Evolutionary conservation across 2,329 filamentous ascomycete genomes (phyloP).

Genomic region (Phyllosticta citriasiana): DNA sequence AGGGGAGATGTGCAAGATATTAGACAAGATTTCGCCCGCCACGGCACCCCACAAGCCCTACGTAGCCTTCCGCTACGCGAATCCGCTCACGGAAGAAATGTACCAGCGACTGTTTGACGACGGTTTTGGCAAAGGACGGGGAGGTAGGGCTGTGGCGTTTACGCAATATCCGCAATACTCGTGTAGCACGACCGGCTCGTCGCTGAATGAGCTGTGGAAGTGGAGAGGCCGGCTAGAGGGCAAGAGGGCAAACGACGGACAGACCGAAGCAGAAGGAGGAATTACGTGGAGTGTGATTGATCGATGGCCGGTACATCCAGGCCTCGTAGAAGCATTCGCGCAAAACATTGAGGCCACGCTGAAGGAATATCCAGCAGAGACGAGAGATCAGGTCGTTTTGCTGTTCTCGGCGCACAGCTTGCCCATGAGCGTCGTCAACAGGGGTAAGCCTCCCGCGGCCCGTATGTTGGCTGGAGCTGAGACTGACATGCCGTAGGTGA

Average conservation of each 20-base stretch:
- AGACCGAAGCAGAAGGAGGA: constrained; percentile 49
- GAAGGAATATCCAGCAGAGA: constrained; percentile 71
- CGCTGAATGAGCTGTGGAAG: constrained; percentile 95
- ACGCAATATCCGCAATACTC: constrained; percentile 98
- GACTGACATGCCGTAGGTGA: constrained; percentile 51
- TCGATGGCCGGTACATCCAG: constrained; percentile 86
- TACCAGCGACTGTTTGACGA: constrained; percentile 75
- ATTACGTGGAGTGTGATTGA: constrained; percentile 98
- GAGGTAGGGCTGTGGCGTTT: constrained; percentile 91
- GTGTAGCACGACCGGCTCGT: constrained; percentile 93
- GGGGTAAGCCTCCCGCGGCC: constrained; percentile 43
- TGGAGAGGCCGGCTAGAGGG: constrained; percentile 85
- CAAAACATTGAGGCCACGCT: constrained; percentile 83
- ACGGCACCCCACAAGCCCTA: constrained; percentile 96
- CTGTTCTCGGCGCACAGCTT: constrained; percentile 93
- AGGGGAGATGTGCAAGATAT: constrained; percentile 90
- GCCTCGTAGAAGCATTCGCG: constrained; percentile 84
- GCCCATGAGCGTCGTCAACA: constrained; percentile 95
- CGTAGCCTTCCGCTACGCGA: constrained; percentile 90
- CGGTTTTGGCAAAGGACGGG: constrained; percentile 79
- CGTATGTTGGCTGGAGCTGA: constrained; percentile 14
- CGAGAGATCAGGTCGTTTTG: constrained; percentile 69
- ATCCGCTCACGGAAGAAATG: constrained; percentile 89
- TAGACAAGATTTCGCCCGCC: constrained; percentile 82
- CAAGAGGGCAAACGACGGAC: constrained; percentile 48